Conservation (phyloP, 306 rosid species). For the Leucaena leucocephala region DNA sequence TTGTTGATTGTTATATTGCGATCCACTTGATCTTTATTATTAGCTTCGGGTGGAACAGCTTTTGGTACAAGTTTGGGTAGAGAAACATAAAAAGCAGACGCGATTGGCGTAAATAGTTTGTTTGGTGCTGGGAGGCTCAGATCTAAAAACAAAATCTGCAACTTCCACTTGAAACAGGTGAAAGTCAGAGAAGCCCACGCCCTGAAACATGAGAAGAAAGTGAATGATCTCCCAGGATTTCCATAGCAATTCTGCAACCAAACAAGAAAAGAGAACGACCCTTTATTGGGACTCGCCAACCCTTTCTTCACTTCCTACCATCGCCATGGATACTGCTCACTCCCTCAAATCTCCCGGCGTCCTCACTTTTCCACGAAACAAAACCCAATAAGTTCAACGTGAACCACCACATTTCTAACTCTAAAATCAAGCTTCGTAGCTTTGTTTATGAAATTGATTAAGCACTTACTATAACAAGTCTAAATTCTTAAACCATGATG, state of each 20-base stretch:
- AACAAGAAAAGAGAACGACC: constrained; percentile 33
- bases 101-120: neutral
- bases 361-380: too few relatives aligned
- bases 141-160: constrained; percentile 28
- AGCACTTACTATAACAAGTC: neutral
- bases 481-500: neutral
- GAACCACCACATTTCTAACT: too few relatives aligned
- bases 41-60: too few relatives aligned
- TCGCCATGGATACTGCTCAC: neutral
- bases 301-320: constrained; percentile 31
- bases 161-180: constrained; percentile 51
- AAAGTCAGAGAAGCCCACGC: constrained; percentile 63
- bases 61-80: too few relatives aligned
- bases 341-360: too few relatives aligned
- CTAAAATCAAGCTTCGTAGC: neutral
- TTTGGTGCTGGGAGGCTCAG: neutral
- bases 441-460: too few relatives aligned
- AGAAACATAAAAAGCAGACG: neutral
- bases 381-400: neutral
- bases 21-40: too few relatives aligned
- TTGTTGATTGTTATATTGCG: too few relatives aligned
- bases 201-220: constrained; percentile 46
- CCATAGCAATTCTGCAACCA: constrained; percentile 24
- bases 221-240: constrained; percentile 44
- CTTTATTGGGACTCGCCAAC: constrained; percentile 79